Evolutionary conservation across 2,329 filamentous ascomycete genomes (phyloP), one percentile per base, ranked within the genome.

Genomic region (Pseudogymnoascus destructans): DNA sequence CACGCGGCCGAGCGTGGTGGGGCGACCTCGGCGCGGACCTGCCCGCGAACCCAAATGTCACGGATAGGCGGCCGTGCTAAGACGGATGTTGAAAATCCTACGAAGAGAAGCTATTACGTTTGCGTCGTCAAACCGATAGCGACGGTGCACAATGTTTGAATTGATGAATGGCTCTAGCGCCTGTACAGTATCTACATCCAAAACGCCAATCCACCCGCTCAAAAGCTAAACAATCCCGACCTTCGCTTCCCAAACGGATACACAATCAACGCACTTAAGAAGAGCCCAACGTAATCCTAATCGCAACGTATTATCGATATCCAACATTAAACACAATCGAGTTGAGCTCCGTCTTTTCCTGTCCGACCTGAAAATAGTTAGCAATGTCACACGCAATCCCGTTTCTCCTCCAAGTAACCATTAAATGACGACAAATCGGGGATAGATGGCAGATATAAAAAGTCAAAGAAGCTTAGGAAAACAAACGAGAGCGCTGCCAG

Each of bases 221-320:
- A 73, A 59, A 73, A 73, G 59, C 68, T 71, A 54, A 73, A 73
- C 46, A 73, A 61, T 1, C 71, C 72, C 59, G 70, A 71, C 33
- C 72, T 67, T 56, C 70, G 68, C 62, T 73, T 73, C 25, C 72
- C 71, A 42, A 73, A 64, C 5, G 72, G 72, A 63, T 74, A 74
- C 3, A 74, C 67, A 36, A 73, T 66, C 21, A 74, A 63, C 5
- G 70, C 69, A 57, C 70, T 70, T 8, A 72, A 65, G 59, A 73
- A 74, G 19, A 74, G 60, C 3, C 72, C 72, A 27, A 73, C 10
- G 71, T 73, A 15, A 73, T 73, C n/a, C 71, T 72, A 57, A 73
- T 72, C 3, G 71, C 71, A 33, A 74, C 66, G 70, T 25, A 73
- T 70, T 70, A 73, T 72, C 27, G 66, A 57, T 68, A 70, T 8